Percentiles rank a stretch among this genome's conserved stretches.
These are phyloP conservation scores for Alternaria triticina DNA, from an alignment of 2,329 filamentous ascomycete species.

Conservation along the genomic window DNA sequence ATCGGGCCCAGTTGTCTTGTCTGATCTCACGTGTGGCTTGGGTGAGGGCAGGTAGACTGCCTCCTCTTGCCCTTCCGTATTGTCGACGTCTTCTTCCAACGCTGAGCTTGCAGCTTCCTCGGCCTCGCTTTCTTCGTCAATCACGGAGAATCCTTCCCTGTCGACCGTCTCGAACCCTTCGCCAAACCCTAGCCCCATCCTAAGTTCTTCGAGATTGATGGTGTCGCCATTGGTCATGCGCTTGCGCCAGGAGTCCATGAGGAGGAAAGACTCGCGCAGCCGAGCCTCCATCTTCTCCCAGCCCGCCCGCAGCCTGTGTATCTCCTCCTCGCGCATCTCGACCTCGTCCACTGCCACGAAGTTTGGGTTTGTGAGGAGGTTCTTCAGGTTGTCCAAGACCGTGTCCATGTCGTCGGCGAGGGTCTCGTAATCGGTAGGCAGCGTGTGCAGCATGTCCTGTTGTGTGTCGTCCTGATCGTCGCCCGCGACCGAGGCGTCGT, in stretches of 20 bases:
- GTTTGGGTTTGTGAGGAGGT: conserved; percentile 89
- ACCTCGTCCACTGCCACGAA: conserved; percentile 97
- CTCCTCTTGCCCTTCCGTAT: conserved; percentile 17
- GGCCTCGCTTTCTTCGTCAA: conserved; percentile 30
- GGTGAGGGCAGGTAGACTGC: conserved; percentile 29
- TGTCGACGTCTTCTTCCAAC: conserved; percentile 39
- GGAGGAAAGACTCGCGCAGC: conserved; percentile 85
- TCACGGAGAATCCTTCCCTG: conserved; percentile 37
- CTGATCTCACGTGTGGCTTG: conserved; percentile 23
- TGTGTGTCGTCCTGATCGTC: conserved; percentile 42
- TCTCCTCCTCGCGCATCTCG: conserved; percentile 89
- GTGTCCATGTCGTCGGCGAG: conserved; percentile 75
- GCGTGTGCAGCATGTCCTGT: conserved; percentile 50
- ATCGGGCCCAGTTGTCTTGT: conserved; percentile 31
- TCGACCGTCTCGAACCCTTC: conserved; percentile 51
- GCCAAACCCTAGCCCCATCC: conserved; percentile 67
- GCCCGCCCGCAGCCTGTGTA: conserved; percentile 78
- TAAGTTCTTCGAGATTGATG: conserved; percentile 66
- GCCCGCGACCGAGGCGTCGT: conserved; percentile 34
- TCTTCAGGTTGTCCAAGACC: conserved; percentile 80
- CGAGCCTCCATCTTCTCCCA: conserved; percentile 93
- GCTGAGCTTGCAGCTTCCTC: conserved; percentile 35
- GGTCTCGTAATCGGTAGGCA: conserved; percentile 69
- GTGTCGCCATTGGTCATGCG: conserved; percentile 74
- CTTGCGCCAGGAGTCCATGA: conserved; percentile 92